Percentiles rank a stretch among this genome's conserved stretches.
Conservation (phyloP, 148 eudicot species). For the Nepenthes mirabilis region DNA sequence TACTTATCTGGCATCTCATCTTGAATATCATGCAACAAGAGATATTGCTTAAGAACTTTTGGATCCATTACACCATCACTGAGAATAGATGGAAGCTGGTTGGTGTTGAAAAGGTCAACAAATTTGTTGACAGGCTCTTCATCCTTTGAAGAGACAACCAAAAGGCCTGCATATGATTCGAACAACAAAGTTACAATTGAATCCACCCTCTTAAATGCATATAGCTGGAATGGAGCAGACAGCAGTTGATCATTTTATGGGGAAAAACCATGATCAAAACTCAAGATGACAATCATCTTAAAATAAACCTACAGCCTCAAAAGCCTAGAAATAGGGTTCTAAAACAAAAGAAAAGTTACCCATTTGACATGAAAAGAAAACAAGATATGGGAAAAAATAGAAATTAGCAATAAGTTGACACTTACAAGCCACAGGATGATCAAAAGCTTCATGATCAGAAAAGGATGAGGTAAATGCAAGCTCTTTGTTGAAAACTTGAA, state of each 20-base stretch:
- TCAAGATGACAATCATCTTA: neutral
- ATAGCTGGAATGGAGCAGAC: too few species aligned
- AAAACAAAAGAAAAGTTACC: neutral
- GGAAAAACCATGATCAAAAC: too few species aligned
- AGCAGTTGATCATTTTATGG: too few species aligned
- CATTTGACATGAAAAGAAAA: slow-evolving; percentile 1
- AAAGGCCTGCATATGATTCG: slow-evolving; percentile 53
- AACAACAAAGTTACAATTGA: slow-evolving; percentile 4
- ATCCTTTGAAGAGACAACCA: slow-evolving; percentile 88
- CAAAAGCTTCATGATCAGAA: slow-evolving; percentile 96
- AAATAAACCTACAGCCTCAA: neutral
- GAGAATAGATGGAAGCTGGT: slow-evolving; percentile 72
- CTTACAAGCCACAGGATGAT: slow-evolving; percentile 97
- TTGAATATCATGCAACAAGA: slow-evolving; percentile 77
- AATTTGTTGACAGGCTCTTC: slow-evolving; percentile 66
- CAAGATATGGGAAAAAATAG: neutral
- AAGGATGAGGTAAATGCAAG: slow-evolving; percentile 64
- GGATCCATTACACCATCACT: slow-evolving; percentile 96
- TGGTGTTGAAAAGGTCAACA: slow-evolving; percentile 76
- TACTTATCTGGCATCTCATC: slow-evolving; percentile 66
- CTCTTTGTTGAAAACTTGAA: slow-evolving; percentile 75
- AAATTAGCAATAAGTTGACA: neutral
- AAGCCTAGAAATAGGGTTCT: neutral
- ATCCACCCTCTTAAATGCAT: neutral
- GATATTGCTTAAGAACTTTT: slow-evolving; percentile 71